These are phyloP conservation scores for Dendrobium catenatum DNA, from an alignment of 106 monocot species.

Conservation along the genomic window DNA sequence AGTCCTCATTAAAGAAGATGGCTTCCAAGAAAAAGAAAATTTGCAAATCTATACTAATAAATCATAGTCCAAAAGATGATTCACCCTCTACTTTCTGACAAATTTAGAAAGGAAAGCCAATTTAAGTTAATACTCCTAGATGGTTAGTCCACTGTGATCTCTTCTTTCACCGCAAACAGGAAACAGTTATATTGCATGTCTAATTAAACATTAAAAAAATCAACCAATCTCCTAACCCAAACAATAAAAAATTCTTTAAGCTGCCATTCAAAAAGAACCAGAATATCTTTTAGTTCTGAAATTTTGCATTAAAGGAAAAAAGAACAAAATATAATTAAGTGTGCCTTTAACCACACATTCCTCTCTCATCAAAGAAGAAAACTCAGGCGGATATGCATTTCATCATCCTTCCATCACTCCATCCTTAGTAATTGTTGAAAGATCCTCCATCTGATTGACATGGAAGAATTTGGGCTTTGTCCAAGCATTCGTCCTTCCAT, in stretches of 20 bases:
- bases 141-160: not conserved
- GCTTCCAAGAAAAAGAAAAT: not conserved
- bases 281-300: too few species aligned
- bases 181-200: not conserved
- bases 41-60: not conserved
- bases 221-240: not conserved
- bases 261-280: too few species aligned
- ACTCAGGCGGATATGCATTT: too few species aligned
- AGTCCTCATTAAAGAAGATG: not conserved
- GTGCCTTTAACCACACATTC: too few species aligned
- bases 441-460: too few species aligned
- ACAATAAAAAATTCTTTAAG: not conserved
- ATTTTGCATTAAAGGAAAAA: too few species aligned
- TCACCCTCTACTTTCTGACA: not conserved
- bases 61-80: not conserved
- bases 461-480: too few species aligned
- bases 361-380: too few species aligned
- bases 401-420: too few species aligned
- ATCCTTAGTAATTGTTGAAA: too few species aligned
- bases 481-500: too few species aligned
- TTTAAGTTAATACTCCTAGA: not conserved
- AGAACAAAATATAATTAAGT: too few species aligned
- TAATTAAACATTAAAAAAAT: not conserved
- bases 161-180: not conserved
- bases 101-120: not conserved